Evolutionary conservation across 352 stramenopile genomes (phyloP).

Genomic region (Phytophthora sansomeana): DNA sequence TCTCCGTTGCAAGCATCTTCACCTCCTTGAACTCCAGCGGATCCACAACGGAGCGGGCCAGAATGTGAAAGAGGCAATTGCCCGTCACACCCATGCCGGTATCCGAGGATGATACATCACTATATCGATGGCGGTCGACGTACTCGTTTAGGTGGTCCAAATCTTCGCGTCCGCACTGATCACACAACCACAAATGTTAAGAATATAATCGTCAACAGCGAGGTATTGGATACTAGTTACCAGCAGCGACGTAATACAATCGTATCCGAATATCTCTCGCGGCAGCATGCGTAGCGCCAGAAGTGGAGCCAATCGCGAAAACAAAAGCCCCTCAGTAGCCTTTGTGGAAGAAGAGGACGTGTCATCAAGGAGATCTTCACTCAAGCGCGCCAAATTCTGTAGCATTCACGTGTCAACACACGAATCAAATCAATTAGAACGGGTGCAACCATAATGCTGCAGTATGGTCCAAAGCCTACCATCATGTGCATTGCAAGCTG

Average conservation of each 20-base stretch:
- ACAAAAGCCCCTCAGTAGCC: constrained; percentile 60
- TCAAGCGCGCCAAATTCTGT: constrained; percentile 53
- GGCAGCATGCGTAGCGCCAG: constrained; percentile 73
- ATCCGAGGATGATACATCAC: not conserved
- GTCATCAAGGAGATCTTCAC: constrained; percentile 56
- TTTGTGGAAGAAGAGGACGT: constrained; percentile 38
- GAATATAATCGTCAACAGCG: too few species aligned
- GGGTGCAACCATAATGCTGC: not conserved
- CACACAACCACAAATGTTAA: constrained; percentile 13
- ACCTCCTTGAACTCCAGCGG: constrained; percentile 84
- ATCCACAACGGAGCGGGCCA: constrained; percentile 54
- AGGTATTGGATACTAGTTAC: constrained; percentile 23
- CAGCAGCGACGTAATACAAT: constrained; percentile 9
- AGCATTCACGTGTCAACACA: not conserved
- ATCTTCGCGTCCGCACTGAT: constrained; percentile 44
- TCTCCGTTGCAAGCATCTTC: constrained; percentile 72
- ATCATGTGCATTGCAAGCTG: constrained; percentile 47
- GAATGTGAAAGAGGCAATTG: constrained; percentile 46
- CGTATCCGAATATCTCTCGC: constrained; percentile 28
- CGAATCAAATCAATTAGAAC: constrained; percentile 5
- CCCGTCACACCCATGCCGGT: not conserved
- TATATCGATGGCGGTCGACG: constrained; percentile 22
- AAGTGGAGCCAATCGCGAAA: constrained; percentile 64
- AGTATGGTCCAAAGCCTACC: constrained; percentile 26
- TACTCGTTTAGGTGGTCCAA: constrained; percentile 43